phyloP scores from a whole-genome alignment of 768 basidiomycete genomes.

The Suillus ampliporus region DNA sequence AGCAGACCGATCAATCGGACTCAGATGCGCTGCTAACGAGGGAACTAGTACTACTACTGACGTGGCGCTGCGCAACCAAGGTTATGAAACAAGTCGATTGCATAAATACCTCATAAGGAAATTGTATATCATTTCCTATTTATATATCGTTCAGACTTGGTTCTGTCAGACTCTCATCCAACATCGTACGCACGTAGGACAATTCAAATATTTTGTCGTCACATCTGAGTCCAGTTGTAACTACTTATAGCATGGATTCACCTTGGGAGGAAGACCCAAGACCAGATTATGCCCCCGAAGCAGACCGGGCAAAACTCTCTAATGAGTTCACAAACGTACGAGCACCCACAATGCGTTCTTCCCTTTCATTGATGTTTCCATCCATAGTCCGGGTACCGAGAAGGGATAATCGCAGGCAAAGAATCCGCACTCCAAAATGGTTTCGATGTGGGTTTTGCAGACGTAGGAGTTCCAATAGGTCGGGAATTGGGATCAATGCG shows the following conservation, averaged over 20 bases:
- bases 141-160: not conserved
- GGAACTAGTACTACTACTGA: not conserved
- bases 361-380: not conserved
- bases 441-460: conserved; percentile 85
- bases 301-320: conserved; percentile 73
- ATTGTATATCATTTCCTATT: not conserved
- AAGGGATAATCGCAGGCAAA: conserved; percentile 94
- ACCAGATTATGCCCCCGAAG: conserved; percentile 40
- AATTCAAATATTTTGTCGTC: not conserved
- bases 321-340: conserved; percentile 74
- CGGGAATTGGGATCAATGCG: conserved; percentile 79
- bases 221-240: not conserved
- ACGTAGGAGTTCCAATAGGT: conserved; percentile 74
- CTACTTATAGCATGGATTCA: conserved; percentile 41
- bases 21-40: not conserved
- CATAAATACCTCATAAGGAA: not conserved
- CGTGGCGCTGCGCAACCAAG: not conserved
- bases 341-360: conserved; percentile 6
- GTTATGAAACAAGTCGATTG: not conserved
- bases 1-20: not conserved
- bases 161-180: not conserved
- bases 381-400: conserved; percentile 88
- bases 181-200: not conserved
- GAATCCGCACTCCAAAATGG: conserved; percentile 86
- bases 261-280: conserved; percentile 63